Evolutionary conservation across 768 basidiomycete genomes (phyloP).

Genomic region (Kwoniella sp.): DNA sequence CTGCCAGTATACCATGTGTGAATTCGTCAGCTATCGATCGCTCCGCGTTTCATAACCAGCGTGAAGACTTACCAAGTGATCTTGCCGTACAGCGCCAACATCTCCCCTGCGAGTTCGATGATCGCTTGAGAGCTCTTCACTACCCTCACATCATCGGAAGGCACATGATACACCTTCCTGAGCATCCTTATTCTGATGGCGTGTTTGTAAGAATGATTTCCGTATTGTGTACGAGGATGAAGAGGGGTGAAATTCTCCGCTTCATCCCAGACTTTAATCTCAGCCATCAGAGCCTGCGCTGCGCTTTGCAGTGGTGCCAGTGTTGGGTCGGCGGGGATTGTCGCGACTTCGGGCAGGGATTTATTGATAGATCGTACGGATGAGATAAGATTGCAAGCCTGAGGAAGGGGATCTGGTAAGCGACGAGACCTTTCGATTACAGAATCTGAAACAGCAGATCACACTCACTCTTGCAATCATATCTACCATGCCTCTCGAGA

Average conservation of each 20-base stretch:
- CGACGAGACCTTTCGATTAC: background rate
- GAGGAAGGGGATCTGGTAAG: background rate
- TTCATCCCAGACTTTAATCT: slow-evolving; percentile 40
- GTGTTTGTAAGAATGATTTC: slow-evolving; percentile 44
- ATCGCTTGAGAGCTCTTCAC: slow-evolving; percentile 30
- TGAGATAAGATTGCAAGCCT: slow-evolving; percentile 22
- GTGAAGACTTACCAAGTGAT: slow-evolving; percentile 36
- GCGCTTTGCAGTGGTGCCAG: slow-evolving; percentile 5
- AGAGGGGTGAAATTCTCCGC: slow-evolving; percentile 38
- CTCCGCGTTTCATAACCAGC: background rate
- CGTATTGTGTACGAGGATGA: slow-evolving; percentile 43
- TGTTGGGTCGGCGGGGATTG: background rate
- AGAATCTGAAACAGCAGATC: no score
- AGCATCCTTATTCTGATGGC: slow-evolving; percentile 38
- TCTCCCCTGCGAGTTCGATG: slow-evolving; percentile 41
- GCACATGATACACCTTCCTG: slow-evolving; percentile 36
- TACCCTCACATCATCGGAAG: slow-evolving; percentile 32
- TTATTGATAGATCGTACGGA: slow-evolving; percentile 15
- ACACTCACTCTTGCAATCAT: slow-evolving; percentile 42
- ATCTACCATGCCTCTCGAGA: slow-evolving; percentile 45
- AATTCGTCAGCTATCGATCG: background rate
- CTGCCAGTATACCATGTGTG: slow-evolving; percentile 6
- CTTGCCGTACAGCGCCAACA: slow-evolving; percentile 34
- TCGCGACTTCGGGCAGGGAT: background rate
- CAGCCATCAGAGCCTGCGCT: slow-evolving; percentile 26